Percentiles rank a stretch among this genome's conserved stretches.
Evolutionary conservation across 2,329 filamentous ascomycete genomes (phyloP).

Genomic region (Fusarium anguioides): DNA sequence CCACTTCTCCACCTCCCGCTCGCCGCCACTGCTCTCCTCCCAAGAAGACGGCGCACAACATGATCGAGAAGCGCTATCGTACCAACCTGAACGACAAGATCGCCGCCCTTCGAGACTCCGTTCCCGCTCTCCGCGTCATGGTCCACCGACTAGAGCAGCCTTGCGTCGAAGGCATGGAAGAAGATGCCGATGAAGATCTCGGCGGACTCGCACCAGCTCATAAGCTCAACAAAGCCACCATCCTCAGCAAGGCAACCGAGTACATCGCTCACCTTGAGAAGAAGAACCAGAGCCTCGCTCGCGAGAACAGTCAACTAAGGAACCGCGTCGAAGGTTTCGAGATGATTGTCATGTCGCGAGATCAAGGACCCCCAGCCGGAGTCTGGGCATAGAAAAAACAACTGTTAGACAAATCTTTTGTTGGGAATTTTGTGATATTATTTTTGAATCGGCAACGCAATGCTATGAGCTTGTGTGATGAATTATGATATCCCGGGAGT

Average conservation of each 20-base stretch:
- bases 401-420: not conserved
- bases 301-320: constrained; percentile 50
- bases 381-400: constrained; percentile 39
- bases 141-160: constrained; percentile 67
- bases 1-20: constrained; percentile 55
- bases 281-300: constrained; percentile 48
- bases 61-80: constrained; percentile 95
- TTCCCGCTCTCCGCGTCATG: constrained; percentile 86
- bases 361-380: constrained; percentile 41
- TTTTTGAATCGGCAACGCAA: constrained; percentile 26
- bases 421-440: constrained; percentile 20
- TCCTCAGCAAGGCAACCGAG: constrained; percentile 57
- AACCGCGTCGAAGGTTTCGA: constrained; percentile 47
- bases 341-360: constrained; percentile 46
- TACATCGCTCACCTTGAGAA: constrained; percentile 53
- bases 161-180: constrained; percentile 64
- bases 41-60: constrained; percentile 95
- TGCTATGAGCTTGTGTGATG: constrained; percentile 38
- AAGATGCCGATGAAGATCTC: constrained; percentile 74
- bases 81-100: constrained; percentile 98
- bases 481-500: constrained; percentile 45
- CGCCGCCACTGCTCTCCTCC: constrained; percentile 47
- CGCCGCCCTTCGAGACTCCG: constrained; percentile 85
- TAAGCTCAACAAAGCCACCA: constrained; percentile 94
- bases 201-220: constrained; percentile 85